Evolutionary conservation across 495 filamentous ascomycete species (phyloP).

Genomic region (Beverwykella pulmonaria): DNA sequence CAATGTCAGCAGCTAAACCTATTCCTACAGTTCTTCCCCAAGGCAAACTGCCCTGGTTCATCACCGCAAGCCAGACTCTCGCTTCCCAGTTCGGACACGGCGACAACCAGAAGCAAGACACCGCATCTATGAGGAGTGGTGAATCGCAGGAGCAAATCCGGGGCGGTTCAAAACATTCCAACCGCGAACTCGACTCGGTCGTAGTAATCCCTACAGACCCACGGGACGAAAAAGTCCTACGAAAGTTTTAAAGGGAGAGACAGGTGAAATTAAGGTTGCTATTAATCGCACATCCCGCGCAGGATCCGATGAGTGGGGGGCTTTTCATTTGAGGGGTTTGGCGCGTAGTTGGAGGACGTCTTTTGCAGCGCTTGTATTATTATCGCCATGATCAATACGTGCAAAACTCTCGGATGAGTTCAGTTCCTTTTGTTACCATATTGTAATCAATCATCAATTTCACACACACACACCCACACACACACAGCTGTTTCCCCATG

Average conservation of each 20-base stretch:
- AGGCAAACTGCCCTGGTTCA: slow-evolving; percentile 40
- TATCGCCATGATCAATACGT: not conserved
- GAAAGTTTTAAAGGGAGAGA: not conserved
- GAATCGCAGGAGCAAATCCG: slow-evolving; percentile 24
- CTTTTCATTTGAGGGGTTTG: not conserved
- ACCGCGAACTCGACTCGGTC: slow-evolving; percentile 31
- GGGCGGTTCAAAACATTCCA: slow-evolving; percentile 12
- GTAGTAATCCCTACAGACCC: slow-evolving; percentile 16
- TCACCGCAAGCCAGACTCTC: slow-evolving; percentile 18
- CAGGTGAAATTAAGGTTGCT: not conserved
- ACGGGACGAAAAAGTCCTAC: slow-evolving; percentile 20
- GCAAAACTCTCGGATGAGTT: not conserved
- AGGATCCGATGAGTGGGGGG: not conserved
- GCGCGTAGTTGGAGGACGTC: not conserved
- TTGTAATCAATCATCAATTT: not conserved
- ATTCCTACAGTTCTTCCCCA: slow-evolving; percentile 27
- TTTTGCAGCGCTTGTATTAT: not conserved
- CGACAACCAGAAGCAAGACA: not conserved
- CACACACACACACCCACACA: too few relatives aligned
- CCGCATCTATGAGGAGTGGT: slow-evolving; percentile 25
- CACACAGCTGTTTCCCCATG: too few relatives aligned
- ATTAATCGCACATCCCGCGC: not conserved
- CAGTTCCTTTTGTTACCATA: not conserved
- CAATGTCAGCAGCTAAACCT: not conserved
- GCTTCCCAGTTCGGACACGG: slow-evolving; percentile 21